Percentiles rank a stretch among this genome's conserved stretches.
phyloP scores from a whole-genome alignment of 2,329 filamentous ascomycete species.

The Camptophora hylomeconis region DNA sequence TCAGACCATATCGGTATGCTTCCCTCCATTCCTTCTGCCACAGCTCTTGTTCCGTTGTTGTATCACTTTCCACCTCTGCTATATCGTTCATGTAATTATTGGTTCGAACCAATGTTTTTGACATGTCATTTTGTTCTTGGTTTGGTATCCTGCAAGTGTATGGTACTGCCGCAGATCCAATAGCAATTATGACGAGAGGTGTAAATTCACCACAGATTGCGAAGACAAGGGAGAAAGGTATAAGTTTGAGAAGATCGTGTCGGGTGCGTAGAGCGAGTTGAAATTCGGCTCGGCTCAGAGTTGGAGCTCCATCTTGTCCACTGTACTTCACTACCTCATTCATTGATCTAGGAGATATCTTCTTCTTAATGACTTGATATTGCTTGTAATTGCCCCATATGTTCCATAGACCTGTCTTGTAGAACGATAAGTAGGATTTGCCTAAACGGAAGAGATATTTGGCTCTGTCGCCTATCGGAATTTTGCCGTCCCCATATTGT shows the following conservation, averaged over 20 bases:
- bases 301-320: constrained; percentile 12
- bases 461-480: constrained; percentile 1
- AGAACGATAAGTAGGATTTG: constrained; percentile 69
- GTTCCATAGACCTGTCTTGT: constrained; percentile 69
- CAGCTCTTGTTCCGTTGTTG: constrained; percentile 2
- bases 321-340: constrained; percentile 1
- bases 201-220: constrained; percentile 76
- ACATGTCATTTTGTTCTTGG: constrained; percentile 47
- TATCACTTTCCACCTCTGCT: constrained; percentile 1
- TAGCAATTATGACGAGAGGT: constrained; percentile 59
- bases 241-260: constrained; percentile 64
- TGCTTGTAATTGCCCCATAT: constrained; percentile 48
- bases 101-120: constrained; percentile 6
- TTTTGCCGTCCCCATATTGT: too few species aligned
- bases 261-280: constrained; percentile 55
- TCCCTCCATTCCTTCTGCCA: constrained; percentile 3
- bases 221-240: constrained; percentile 63
- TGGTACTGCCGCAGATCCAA: constrained; percentile 59
- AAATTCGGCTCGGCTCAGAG: constrained; percentile 52
- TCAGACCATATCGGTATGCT: constrained; percentile 4
- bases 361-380: not conserved
- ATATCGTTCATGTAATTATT: not conserved
- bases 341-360: not conserved
- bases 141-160: constrained; percentile 69
- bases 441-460: constrained; percentile 49